Evolutionary conservation across 1,284 basidiomycete genomes (phyloP).

Genomic region (Crucibulum parvulum): DNA sequence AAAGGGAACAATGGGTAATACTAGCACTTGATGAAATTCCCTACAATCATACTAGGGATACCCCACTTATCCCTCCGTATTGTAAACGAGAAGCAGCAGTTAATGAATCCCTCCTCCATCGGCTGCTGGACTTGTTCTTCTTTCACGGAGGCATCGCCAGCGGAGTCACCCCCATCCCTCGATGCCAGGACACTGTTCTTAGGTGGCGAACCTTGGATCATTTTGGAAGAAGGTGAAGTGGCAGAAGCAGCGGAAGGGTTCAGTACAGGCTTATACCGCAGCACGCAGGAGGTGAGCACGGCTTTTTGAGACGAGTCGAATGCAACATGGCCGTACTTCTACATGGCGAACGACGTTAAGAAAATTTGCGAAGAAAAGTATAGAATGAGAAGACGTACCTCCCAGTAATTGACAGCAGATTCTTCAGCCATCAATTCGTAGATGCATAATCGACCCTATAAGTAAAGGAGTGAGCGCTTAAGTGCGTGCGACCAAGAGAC

Average conservation of each 20-base stretch:
- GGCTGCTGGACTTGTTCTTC: slow-evolving; percentile 30
- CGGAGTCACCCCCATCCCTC: not conserved
- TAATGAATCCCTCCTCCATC: slow-evolving; percentile 78
- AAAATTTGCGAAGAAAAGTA: too few species aligned
- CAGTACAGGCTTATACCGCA: slow-evolving; percentile 75
- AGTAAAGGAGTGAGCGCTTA: slow-evolving; percentile 7
- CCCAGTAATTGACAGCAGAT: slow-evolving; percentile 97
- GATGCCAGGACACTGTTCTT: too few species aligned
- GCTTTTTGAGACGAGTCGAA: slow-evolving; percentile 91
- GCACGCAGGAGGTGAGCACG: slow-evolving; percentile 91
- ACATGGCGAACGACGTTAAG: slow-evolving; percentile 26
- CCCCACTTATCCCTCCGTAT: slow-evolving; percentile 92
- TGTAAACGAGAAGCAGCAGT: slow-evolving; percentile 96
- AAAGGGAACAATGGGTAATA: too few species aligned
- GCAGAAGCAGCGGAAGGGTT: slow-evolving; percentile 15
- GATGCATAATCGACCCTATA: slow-evolving; percentile 88
- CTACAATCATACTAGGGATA: slow-evolving; percentile 93
- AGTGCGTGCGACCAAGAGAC: not conserved
- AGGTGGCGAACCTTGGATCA: too few species aligned
- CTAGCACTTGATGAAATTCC: slow-evolving; percentile 75
- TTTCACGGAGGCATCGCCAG: slow-evolving; percentile 24
- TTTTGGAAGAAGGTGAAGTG: not conserved
- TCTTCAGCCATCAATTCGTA: slow-evolving; percentile 98
- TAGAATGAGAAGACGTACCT: slow-evolving; percentile 59
- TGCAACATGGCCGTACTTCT: slow-evolving; percentile 95